These are phyloP conservation scores for Fonsecaea multimorphosa DNA, from an alignment of 2,329 filamentous ascomycete species.

Conservation along the genomic window DNA sequence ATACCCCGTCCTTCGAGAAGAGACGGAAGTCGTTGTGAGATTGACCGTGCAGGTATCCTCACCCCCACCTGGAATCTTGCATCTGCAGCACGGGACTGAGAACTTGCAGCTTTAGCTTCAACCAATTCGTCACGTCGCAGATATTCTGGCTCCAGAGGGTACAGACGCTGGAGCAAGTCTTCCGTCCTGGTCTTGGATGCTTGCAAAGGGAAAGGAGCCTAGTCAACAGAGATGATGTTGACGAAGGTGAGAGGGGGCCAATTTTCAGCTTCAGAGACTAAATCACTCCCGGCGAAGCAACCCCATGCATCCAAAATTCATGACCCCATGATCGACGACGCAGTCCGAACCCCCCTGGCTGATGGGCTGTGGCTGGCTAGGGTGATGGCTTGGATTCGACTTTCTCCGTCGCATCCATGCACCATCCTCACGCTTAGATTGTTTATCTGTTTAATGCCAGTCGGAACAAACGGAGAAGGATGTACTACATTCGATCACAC, in stretches of 20 bases:
- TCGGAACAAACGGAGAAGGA: neutral
- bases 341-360: constrained; percentile 12
- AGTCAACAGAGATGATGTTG: constrained; percentile 4
- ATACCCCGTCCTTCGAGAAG: constrained; percentile 5
- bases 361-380: constrained; percentile 19
- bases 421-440: constrained; percentile 3
- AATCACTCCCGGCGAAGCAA: constrained; percentile 4
- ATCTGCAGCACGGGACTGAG: neutral
- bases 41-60: neutral
- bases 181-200: neutral
- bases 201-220: neutral
- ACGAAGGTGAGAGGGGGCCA: neutral
- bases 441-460: constrained; percentile 1
- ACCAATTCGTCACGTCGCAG: constrained; percentile 8
- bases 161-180: neutral
- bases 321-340: constrained; percentile 21
- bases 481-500: neutral
- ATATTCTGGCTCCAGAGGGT: neutral
- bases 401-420: neutral
- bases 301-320: neutral
- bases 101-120: constrained; percentile 2
- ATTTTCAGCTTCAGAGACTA: constrained; percentile 6
- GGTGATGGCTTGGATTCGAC: constrained; percentile 4
- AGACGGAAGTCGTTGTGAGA: neutral
- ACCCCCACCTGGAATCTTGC: constrained; percentile 2